Evolutionary conservation across 257 asterid genomes (phyloP), one percentile per base, ranked within the genome.

Genomic region (Coffea canephora): DNA sequence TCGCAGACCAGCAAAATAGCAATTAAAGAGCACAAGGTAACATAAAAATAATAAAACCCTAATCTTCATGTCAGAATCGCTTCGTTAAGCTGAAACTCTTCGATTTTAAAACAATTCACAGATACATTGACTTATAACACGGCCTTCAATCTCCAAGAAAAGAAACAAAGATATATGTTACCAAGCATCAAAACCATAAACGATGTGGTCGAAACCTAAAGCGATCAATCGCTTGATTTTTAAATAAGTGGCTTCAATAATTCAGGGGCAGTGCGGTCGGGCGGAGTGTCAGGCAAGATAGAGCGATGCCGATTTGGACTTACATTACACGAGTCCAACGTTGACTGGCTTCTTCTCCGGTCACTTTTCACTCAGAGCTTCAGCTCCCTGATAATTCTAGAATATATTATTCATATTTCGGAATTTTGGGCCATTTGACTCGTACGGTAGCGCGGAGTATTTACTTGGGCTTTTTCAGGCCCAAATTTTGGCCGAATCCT

Each of bases 61-160:
- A 82, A 87, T 85, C 89, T 88, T 90, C 98, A 92, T 92, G 88
- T 77, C 83, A 89, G 67, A 81, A 16, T 77, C 77, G 66, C 19
- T 27, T 25, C 57, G 36, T 31, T 83, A 46, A 41, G 54, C 0
- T 48, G 52, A 48, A 48, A 50, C 55, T 50, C 55, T 15, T 3
- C 55, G 55, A 13, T 9, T 50, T 12, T 4, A 55, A 16, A 55
- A 55, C 0, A 16, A 55, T 55, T 55, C 23, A 55, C 23, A 55
- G n/a, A 55, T 16, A 55, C 62, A 55, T 16, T 55, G 1, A 55
- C 5, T 55, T 55, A 4, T 55, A 13, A 52, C 4, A 52, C 50
- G 12, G 50, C 50, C 50, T 46, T 46, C 50, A 46, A 46, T 46
- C 50, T 12, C 55, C 14, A 3, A 3, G 14, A 49, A 16, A 12